Base-by-base conservation (phyloP, 495 filamentous ascomycete species). In the Annulohypoxylon moriforme region DNA sequence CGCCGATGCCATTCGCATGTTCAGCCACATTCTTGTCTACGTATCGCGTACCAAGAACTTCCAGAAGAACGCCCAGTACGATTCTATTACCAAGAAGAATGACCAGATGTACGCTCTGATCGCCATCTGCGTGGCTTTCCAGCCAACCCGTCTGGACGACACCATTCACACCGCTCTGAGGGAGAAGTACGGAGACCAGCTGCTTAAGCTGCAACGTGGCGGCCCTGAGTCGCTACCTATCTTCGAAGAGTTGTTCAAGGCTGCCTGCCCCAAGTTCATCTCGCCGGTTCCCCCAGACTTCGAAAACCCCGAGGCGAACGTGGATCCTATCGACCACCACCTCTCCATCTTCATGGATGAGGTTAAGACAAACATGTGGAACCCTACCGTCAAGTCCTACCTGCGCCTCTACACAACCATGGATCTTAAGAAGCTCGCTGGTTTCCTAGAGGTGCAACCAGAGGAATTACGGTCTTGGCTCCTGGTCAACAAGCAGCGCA, bases 71-170 rank as follows among this genome's bases (percentile, higher is more conserved):
- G 91, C 94, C 25, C 94, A 94, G 81, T 98, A 97, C 84, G 96
- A 99, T 79, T 94, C 93, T 53, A 97, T 98, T 81, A 92, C 91
- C 78, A 99, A 99, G 90, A 97, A 98, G 89, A 98, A 97, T 82
- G 96, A 99, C 78, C 96, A 98, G 86, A 99, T 99, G 96, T 97
- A 97, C 77, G 96, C 95, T 31, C 88, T 99, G 71, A 97, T 99
- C 71, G 96, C 96, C 77, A 98, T 99, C 84, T 98, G 96, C 80
- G 94, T 98, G 50, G 94, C 96, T 68, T 97, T 99, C 86, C 91
- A 95, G 81, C 96, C 96, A 33, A 97, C 93, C 57, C 91, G 96
- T 74, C 88, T 99, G 74, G 96, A 99, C 77, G 96, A 99, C 85
- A 98, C 96, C 78, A 98, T 99, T 84, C 96, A 98, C 89, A 96